Evolutionary conservation across 805 yeast species (phyloP).

Genomic region (Barnettozyma populi): DNA sequence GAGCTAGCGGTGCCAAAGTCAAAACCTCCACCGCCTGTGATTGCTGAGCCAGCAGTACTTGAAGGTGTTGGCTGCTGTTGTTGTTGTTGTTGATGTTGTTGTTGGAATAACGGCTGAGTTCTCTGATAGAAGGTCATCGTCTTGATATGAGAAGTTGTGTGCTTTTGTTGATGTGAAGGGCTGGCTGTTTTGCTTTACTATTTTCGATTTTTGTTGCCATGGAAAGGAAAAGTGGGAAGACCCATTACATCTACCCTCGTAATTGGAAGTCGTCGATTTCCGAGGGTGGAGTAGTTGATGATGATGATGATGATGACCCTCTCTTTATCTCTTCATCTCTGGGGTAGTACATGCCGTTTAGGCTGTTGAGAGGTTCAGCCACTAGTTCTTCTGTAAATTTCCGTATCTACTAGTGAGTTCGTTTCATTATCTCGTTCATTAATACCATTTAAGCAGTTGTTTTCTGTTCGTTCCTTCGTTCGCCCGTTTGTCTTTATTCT

Average conservation of each 20-base stretch:
- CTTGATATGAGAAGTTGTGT: neutral
- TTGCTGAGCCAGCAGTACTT: neutral
- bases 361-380: no score
- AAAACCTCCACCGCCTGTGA: slow-evolving; percentile 3
- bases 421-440: neutral
- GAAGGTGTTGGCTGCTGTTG: slow-evolving; percentile 1
- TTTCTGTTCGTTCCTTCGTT: neutral
- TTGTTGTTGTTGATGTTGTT: neutral
- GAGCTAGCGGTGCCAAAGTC: slow-evolving; percentile 14
- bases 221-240: neutral
- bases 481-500: no score
- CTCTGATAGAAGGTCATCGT: neutral
- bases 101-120: neutral
- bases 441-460: neutral
- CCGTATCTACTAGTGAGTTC: no score
- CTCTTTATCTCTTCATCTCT: no score
- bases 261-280: neutral
- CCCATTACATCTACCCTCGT: neutral
- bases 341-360: no score
- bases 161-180: neutral
- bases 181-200: neutral
- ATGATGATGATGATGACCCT: no score
- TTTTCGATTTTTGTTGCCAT: neutral
- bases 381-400: no score
- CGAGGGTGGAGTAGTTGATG: neutral